These are phyloP conservation scores for Onygenales sp. DNA, from an alignment of 2,329 filamentous ascomycete species.

Conservation along the genomic window DNA sequence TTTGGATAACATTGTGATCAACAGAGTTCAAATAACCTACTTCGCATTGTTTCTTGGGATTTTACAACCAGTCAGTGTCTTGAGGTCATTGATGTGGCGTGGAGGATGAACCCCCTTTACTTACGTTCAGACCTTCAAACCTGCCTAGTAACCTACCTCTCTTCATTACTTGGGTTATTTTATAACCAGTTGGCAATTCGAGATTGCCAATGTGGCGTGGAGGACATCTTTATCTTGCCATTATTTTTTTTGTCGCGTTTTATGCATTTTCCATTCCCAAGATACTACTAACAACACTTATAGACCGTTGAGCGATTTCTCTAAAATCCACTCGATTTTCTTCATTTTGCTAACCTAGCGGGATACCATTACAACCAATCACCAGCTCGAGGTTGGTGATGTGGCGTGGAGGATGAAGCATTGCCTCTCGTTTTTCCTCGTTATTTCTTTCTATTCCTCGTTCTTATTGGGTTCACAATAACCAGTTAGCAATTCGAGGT, in stretches of 20 bases:
- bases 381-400: not conserved
- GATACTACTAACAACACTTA: too few species aligned
- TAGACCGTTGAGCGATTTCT: too few species aligned
- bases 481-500: not conserved
- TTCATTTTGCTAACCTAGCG: not conserved
- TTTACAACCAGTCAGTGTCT: slow-evolving; percentile 3
- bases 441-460: not conserved
- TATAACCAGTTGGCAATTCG: slow-evolving; percentile 4
- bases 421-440: not conserved
- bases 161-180: not conserved
- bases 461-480: not conserved
- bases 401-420: slow-evolving; percentile 5
- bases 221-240: not conserved
- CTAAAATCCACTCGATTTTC: too few species aligned
- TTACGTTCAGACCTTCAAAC: not conserved
- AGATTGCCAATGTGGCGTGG: slow-evolving; percentile 4
- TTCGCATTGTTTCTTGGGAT: not conserved
- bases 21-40: not conserved
- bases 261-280: not conserved
- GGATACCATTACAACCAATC: not conserved
- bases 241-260: not conserved
- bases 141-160: not conserved
- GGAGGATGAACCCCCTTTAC: slow-evolving; percentile 1
- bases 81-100: slow-evolving; percentile 4
- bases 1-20: not conserved